Evolutionary conservation across 1,284 basidiomycete species (phyloP).

Genomic region (Malassezia equina): DNA sequence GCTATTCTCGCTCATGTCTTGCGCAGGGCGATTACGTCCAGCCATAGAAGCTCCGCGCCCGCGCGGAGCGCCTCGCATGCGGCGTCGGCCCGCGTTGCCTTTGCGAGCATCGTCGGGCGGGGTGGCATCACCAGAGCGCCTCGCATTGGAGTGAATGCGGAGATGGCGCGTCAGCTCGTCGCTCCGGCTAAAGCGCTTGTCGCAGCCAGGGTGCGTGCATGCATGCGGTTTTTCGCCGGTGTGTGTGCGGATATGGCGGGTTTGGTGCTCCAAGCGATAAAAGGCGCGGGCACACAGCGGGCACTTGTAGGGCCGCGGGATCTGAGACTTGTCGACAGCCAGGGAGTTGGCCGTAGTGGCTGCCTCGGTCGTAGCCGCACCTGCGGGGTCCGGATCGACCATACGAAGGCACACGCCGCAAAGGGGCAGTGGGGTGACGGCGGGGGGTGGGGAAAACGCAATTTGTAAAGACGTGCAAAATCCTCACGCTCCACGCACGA

Average conservation of each 20-base stretch:
- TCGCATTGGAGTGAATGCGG: constrained; percentile 66
- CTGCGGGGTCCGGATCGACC: not conserved
- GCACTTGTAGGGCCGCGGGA: constrained; percentile 47
- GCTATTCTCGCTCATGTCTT: not conserved
- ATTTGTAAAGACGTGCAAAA: not conserved
- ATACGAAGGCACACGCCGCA: not conserved
- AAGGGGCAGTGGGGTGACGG: not conserved
- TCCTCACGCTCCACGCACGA: not conserved
- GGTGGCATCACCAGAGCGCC: constrained; percentile 24
- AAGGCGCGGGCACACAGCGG: constrained; percentile 45
- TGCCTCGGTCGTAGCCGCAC: not conserved
- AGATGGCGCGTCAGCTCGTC: constrained; percentile 95
- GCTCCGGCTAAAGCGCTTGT: constrained; percentile 91
- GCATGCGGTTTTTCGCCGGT: constrained; percentile 95
- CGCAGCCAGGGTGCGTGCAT: constrained; percentile 86
- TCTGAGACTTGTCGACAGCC: constrained; percentile 43
- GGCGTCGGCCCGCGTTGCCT: not conserved
- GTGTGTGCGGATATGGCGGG: constrained; percentile 92
- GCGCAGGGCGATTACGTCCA: not conserved
- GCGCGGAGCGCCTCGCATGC: constrained; percentile 7
- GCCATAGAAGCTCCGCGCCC: constrained; percentile 3
- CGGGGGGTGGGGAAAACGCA: not conserved
- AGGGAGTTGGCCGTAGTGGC: not conserved
- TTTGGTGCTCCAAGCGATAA: constrained; percentile 55
- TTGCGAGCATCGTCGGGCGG: constrained; percentile 6